These are phyloP conservation scores for Fagus sylvatica DNA, from an alignment of 306 rosid genomes.

Conservation along the genomic window DNA sequence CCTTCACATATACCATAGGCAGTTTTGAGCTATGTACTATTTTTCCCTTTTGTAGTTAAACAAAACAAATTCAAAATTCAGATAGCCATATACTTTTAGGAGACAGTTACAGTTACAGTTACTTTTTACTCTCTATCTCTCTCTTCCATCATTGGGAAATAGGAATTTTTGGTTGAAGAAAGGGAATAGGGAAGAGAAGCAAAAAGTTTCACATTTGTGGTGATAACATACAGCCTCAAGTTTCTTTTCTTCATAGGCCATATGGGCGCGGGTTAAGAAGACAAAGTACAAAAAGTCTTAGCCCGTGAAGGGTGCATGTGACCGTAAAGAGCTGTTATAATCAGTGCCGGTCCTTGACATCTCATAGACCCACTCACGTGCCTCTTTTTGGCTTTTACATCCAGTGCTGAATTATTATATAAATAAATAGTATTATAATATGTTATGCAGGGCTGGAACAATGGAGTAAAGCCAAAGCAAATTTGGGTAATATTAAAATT, in stretches of 20 bases:
- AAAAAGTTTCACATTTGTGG: background rate
- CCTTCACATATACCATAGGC: slow-evolving; percentile 2
- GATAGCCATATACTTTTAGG: background rate
- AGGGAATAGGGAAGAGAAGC: background rate
- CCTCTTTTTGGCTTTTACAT: slow-evolving; percentile 54
- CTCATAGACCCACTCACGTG: slow-evolving; percentile 95
- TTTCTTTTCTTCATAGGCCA: slow-evolving; percentile 16
- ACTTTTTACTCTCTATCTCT: background rate
- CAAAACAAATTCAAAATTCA: background rate
- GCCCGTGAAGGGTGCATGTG: slow-evolving; percentile 99
- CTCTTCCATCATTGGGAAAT: background rate
- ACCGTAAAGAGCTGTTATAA: slow-evolving; percentile 77
- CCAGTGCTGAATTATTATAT: slow-evolving; percentile 31
- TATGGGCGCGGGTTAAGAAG: slow-evolving; percentile 49
- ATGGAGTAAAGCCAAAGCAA: background rate
- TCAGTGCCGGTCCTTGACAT: slow-evolving; percentile 79
- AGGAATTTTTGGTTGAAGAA: background rate
- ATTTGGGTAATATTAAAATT: too few relatives aligned
- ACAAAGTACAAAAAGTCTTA: slow-evolving; percentile 51
- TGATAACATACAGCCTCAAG: slow-evolving; percentile 16
- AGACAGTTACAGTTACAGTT: background rate
- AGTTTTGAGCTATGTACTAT: background rate
- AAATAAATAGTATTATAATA: background rate
- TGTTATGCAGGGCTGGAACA: background rate
- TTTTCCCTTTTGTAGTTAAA: too few relatives aligned